phyloP scores from a whole-genome alignment of 495 filamentous ascomycete species.

The Penicillium lagena region DNA sequence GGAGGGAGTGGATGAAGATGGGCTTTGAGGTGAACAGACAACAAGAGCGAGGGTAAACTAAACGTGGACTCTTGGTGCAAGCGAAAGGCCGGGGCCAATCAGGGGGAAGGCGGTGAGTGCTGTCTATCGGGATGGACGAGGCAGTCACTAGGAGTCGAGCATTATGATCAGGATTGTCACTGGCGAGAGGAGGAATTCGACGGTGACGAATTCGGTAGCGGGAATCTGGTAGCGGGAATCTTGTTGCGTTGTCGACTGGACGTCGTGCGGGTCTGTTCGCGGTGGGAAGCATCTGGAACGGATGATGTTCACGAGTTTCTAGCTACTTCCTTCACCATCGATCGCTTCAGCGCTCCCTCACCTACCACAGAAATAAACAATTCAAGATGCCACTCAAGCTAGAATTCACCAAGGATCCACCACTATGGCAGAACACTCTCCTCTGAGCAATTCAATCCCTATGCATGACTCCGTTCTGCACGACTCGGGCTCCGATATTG shows the following conservation, averaged over 20 bases:
- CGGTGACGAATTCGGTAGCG: too few species aligned
- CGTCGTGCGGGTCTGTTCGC: background rate
- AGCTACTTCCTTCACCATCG: background rate
- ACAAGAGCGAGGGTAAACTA: constrained; percentile 18
- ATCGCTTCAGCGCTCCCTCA: background rate
- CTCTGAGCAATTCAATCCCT: too few species aligned
- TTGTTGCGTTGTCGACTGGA: background rate
- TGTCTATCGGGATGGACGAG: too few species aligned
- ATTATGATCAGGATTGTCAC: too few species aligned
- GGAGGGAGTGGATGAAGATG: constrained; percentile 8
- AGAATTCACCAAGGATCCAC: too few species aligned
- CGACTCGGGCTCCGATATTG: background rate
- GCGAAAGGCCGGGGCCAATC: constrained; percentile 34
- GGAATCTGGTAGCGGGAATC: background rate
- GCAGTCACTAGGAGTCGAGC: constrained; percentile 4
- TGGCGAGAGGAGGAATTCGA: too few species aligned
- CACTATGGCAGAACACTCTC: too few species aligned
- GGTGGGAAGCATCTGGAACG: constrained; percentile 22
- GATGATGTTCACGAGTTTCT: background rate
- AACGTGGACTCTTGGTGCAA: constrained; percentile 42
- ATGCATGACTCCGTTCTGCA: background rate
- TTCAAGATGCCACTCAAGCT: too few species aligned
- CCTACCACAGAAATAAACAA: too few species aligned
- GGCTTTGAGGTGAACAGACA: too few species aligned
- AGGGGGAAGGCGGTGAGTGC: constrained; percentile 30